A percentile compares a stretch with the other conserved stretches of the same genome.
phyloP scores from a whole-genome alignment of 768 basidiomycete genomes.

The Auriscalpium orientale region DNA sequence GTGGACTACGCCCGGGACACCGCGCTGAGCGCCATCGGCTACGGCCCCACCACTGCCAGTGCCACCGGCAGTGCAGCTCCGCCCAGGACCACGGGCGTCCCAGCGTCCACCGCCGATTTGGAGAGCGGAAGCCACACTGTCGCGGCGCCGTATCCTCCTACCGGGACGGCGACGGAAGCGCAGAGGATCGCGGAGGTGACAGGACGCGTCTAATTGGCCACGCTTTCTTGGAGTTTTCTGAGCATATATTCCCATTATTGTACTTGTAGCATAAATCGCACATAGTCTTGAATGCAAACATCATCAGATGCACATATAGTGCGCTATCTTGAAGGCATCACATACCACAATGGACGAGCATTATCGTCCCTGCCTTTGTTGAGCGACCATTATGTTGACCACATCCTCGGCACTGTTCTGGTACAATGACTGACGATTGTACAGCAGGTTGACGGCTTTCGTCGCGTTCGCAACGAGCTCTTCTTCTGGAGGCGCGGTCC shows the following conservation, averaged over 20 bases:
- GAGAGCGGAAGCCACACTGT: slow-evolving; percentile 2
- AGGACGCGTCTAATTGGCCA: too few species aligned
- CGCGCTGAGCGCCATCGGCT: slow-evolving; percentile 15
- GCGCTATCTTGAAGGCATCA: too few species aligned
- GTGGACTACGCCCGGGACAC: slow-evolving; percentile 19
- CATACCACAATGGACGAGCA: too few species aligned
- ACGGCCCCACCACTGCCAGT: background rate
- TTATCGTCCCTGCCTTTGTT: too few species aligned
- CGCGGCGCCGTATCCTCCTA: background rate
- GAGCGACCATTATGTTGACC: slow-evolving; percentile 8
- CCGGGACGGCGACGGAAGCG: background rate
- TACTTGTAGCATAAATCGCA: too few species aligned
- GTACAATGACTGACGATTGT: slow-evolving; percentile 4
- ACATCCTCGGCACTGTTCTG: slow-evolving; percentile 10
- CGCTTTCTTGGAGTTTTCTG: too few species aligned
- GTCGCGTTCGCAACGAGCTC: slow-evolving; percentile 10
- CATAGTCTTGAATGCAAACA: too few species aligned
- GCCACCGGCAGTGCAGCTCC: background rate
- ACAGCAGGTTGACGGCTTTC: slow-evolving; percentile 8
- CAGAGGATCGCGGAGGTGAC: background rate
- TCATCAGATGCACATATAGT: too few species aligned
- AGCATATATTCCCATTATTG: too few species aligned
- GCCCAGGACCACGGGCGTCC: background rate
- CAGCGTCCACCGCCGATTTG: background rate
- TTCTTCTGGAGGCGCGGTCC: slow-evolving; percentile 7